These are phyloP conservation scores for Vaccinium corymbosum DNA, from an alignment of 148 eudicot species.

Conservation along the genomic window DNA sequence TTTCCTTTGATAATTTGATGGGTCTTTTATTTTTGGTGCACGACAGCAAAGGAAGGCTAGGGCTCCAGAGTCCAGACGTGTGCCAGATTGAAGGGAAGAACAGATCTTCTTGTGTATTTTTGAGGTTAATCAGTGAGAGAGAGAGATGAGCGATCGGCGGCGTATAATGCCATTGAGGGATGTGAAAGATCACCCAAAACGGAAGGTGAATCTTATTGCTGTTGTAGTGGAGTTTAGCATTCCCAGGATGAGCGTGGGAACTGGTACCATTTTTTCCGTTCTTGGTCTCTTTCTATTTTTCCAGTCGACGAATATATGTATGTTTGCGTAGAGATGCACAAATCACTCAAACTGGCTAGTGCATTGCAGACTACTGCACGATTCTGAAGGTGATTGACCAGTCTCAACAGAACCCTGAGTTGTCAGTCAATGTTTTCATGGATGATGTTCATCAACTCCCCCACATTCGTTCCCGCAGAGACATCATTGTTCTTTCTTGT, in stretches of 20 bases:
- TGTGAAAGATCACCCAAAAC: background rate
- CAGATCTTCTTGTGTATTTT: too few relatives aligned
- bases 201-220: conserved; percentile 11
- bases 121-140: background rate
- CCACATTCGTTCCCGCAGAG: conserved; percentile 12
- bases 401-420: conserved; percentile 16
- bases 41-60: too few relatives aligned
- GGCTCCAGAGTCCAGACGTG: too few relatives aligned
- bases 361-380: conserved; percentile 16
- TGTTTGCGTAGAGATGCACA: background rate
- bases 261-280: background rate
- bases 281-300: background rate
- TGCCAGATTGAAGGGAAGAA: too few relatives aligned
- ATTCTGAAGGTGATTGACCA: conserved; percentile 20
- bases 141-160: background rate
- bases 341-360: background rate
- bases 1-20: too few relatives aligned
- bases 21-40: too few relatives aligned
- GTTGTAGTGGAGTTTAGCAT: conserved; percentile 13
- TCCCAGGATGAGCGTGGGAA: conserved; percentile 14
- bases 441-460: conserved; percentile 11
- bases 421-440: conserved; percentile 18
- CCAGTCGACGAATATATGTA: background rate
- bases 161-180: conserved; percentile 3
- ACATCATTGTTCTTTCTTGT: conserved; percentile 14